Base-by-base conservation (phyloP, 805 yeast genomes). In the Starmerella vitae region DNA sequence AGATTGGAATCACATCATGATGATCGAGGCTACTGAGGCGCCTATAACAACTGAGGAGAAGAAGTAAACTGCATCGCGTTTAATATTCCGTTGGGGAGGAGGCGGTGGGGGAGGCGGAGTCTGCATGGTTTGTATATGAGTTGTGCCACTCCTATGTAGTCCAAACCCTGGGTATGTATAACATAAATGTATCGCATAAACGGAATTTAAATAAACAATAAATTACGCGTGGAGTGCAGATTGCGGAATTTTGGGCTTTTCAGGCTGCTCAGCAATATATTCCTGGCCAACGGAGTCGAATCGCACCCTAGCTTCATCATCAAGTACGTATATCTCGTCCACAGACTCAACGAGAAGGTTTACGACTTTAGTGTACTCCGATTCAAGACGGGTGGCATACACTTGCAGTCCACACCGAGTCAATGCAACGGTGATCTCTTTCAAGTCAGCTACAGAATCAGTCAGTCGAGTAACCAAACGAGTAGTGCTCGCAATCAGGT, bases 241-340 rank as follows among this genome's bases (percentile, higher is more conserved):
- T 27, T n/a, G 22, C 3, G 53, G 52, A 10, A 42, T 4, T 1
- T n/a, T 28, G 5, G 56, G 56, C 18, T 43, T 33, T 2, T 26
- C 36, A 1, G 56, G 56, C 19, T 38, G 36, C 3, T 35, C 82
- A 25, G 82, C 68, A 45, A 72, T 66, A 51, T 83, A 88, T 9
- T 82, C 71, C 46, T 79, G 76, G 1, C 97, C 97, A 45, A 82
- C 73, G 29, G 86, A 96, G 56, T 86, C 88, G 41, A 80, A 62
- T 59, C 97, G 73, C 60, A 84, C 93, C 49, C 95, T 70, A 52
- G 86, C 95, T 49, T 72, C 72, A 51, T 84, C 94, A 47, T 81
- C 77, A 58, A 85, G 74, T 33, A 70, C 64, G 62, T 80, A 88
- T 19, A 91, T 81, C 58, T 86, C 96, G 14, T 57, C 70, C 20